A percentile compares a stretch with the other conserved stretches of the same genome.
phyloP scores from a whole-genome alignment of 1,284 basidiomycete species.

The Exobasidium rhododendri region DNA sequence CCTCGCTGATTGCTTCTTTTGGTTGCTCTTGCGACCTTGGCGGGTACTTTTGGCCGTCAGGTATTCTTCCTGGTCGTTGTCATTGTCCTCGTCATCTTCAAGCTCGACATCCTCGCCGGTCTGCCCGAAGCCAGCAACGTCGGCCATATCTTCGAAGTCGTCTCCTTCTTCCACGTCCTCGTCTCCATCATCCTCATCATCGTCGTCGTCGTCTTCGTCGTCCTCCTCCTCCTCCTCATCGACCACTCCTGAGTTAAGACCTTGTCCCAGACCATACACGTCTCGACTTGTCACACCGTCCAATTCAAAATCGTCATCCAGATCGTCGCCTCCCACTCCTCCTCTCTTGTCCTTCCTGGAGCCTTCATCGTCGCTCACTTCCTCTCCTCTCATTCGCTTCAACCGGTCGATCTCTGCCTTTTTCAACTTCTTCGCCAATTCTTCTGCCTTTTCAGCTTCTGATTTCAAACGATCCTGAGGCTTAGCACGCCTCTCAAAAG shows the following conservation, averaged over 20 bases:
- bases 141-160: conserved; percentile 53
- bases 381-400: conserved; percentile 75
- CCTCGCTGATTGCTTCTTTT: not conserved
- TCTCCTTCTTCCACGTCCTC: conserved; percentile 39
- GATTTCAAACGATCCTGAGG: conserved; percentile 95
- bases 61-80: conserved; percentile 2
- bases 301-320: conserved; percentile 79
- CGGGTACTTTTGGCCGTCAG: not conserved
- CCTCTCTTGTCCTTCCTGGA: conserved; percentile 37
- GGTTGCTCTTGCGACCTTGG: conserved; percentile 9
- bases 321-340: conserved; percentile 67
- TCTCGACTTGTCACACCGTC: conserved; percentile 41
- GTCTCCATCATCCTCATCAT: conserved; percentile 37
- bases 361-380: conserved; percentile 51
- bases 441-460: conserved; percentile 84
- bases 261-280: conserved; percentile 42
- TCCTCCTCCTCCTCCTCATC: conserved; percentile 55
- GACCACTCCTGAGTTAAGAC: conserved; percentile 50
- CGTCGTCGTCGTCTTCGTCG: conserved; percentile 55
- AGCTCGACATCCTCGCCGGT: conserved; percentile 45
- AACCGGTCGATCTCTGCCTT: conserved; percentile 76
- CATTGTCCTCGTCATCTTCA: conserved; percentile 11
- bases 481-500: conserved; percentile 87
- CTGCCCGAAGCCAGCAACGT: conserved; percentile 33
- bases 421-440: conserved; percentile 81